These are phyloP conservation scores for Biscogniauxia marginata DNA, from an alignment of 2,329 filamentous ascomycete genomes.

Conservation along the genomic window DNA sequence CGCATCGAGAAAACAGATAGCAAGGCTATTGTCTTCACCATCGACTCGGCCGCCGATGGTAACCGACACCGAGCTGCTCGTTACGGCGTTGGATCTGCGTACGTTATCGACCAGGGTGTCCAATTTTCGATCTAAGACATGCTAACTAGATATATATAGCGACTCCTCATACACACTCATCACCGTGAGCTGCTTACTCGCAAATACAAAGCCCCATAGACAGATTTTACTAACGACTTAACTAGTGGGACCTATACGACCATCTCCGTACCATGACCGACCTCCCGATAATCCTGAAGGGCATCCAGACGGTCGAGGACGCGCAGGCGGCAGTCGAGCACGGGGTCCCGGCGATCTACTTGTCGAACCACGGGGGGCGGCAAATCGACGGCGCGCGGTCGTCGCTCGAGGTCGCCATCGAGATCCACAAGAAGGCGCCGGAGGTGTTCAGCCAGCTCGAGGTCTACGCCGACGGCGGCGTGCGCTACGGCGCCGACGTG, in stretches of 20 bases:
- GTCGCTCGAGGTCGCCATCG: slow-evolving; percentile 31
- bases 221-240: neutral
- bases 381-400: slow-evolving; percentile 33
- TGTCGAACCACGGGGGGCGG: slow-evolving; percentile 38
- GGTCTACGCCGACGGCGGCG: slow-evolving; percentile 35
- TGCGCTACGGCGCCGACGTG: slow-evolving; percentile 35
- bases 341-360: slow-evolving; percentile 31
- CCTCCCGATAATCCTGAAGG: slow-evolving; percentile 33
- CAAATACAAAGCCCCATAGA: neutral
- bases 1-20: slow-evolving; percentile 16
- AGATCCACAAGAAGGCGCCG: slow-evolving; percentile 29
- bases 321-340: slow-evolving; percentile 28
- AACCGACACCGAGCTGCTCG: slow-evolving; percentile 25
- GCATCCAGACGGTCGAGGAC: slow-evolving; percentile 35
- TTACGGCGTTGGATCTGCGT: slow-evolving; percentile 22
- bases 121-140: neutral
- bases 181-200: slow-evolving; percentile 11
- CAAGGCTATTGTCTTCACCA: slow-evolving; percentile 29
- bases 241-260: slow-evolving; percentile 29
- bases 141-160: slow-evolving; percentile 7
- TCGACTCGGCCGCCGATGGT: slow-evolving; percentile 25
- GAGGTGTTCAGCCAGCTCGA: slow-evolving; percentile 32
- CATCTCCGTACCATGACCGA: slow-evolving; percentile 18
- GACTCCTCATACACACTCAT: slow-evolving; percentile 18
- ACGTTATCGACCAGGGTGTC: slow-evolving; percentile 7